Conservation (phyloP, 495 filamentous ascomycete genomes). For the Penicillium salamii region DNA sequence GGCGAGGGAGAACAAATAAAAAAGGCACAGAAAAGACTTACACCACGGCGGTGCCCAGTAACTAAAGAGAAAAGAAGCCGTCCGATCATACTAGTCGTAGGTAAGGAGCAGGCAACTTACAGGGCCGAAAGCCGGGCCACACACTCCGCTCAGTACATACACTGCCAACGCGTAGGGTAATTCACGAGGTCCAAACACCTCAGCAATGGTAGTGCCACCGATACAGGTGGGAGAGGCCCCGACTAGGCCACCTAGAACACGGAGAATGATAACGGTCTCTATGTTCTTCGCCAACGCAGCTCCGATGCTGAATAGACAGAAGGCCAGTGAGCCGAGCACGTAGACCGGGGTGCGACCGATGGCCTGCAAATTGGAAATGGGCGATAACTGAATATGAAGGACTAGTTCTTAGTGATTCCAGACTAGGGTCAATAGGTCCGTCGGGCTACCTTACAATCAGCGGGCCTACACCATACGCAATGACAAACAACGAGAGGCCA, state of each 20-base stretch:
- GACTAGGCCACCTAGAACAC: conserved; percentile 47
- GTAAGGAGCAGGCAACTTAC: too few species aligned
- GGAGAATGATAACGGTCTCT: conserved; percentile 44
- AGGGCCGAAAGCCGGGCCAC: conserved; percentile 12
- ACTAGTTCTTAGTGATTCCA: too few species aligned
- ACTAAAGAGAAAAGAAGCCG: too few species aligned
- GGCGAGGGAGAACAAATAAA: neutral
- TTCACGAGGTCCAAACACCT: conserved; percentile 5
- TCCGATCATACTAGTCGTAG: too few species aligned
- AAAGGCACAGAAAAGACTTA: too few species aligned
- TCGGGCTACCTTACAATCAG: conserved; percentile 25
- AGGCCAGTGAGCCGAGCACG: conserved; percentile 37
- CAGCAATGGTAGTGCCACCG: conserved; percentile 7
- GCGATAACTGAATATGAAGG: conserved; percentile 25
- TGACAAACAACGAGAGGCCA: conserved; percentile 47
- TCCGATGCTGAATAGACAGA: conserved; percentile 45
- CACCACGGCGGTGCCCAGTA: too few species aligned
- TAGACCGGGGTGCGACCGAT: conserved; percentile 46
- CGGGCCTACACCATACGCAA: conserved; percentile 39
- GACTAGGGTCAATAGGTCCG: too few species aligned
- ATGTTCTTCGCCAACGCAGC: conserved; percentile 43
- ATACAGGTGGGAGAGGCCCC: conserved; percentile 44
- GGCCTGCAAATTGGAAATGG: conserved; percentile 40
- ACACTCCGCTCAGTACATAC: conserved; percentile 14
- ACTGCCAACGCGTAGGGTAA: conserved; percentile 12